phyloP scores from a whole-genome alignment of 306 rosid species.

The Corylus heterophylla region DNA sequence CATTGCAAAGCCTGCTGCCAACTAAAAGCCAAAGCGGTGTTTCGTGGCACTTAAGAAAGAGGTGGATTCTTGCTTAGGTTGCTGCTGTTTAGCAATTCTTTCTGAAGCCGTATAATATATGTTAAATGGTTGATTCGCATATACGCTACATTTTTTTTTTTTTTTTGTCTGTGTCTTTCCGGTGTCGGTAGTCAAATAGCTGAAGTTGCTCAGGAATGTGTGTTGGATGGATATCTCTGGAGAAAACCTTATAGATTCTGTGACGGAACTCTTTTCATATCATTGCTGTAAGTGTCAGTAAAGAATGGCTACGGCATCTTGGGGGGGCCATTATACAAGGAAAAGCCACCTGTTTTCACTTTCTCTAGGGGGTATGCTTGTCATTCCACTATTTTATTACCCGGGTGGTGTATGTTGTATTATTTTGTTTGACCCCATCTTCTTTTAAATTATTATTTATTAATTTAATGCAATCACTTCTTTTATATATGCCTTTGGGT shows the following conservation, averaged over 20 bases:
- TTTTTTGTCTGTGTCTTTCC: conserved; percentile 5
- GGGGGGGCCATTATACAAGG: conserved; percentile 35
- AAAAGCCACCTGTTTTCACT: conserved; percentile 22
- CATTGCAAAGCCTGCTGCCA: conserved; percentile 67
- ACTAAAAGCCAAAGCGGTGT: conserved; percentile 32
- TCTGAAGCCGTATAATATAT: conserved; percentile 26
- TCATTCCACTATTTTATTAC: conserved; percentile 27
- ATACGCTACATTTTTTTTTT: conserved; percentile 36
- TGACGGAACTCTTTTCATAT: conserved; percentile 17
- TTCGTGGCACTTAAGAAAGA: conserved; percentile 10
- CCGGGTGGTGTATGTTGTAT: conserved; percentile 36
- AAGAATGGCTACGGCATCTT: conserved; percentile 38
- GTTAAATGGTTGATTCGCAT: conserved; percentile 30
- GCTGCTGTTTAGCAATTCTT: conserved; percentile 32
- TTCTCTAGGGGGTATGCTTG: conserved; percentile 25
- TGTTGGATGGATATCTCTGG: conserved; percentile 33
- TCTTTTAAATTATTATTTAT: conserved; percentile 32
- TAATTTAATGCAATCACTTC: conserved; percentile 17
- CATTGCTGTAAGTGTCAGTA: conserved; percentile 29
- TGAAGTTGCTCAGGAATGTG: conserved; percentile 27
- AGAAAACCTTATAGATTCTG: conserved; percentile 23
- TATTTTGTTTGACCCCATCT: conserved; percentile 36
- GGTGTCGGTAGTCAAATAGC: conserved; percentile 34
- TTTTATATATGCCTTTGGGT: not conserved
- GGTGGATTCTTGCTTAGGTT: conserved; percentile 31